Evolutionary conservation across 495 filamentous ascomycete genomes (phyloP), one percentile per base, ranked within the genome.

Genomic region (Lasiosphaeria ovina): DNA sequence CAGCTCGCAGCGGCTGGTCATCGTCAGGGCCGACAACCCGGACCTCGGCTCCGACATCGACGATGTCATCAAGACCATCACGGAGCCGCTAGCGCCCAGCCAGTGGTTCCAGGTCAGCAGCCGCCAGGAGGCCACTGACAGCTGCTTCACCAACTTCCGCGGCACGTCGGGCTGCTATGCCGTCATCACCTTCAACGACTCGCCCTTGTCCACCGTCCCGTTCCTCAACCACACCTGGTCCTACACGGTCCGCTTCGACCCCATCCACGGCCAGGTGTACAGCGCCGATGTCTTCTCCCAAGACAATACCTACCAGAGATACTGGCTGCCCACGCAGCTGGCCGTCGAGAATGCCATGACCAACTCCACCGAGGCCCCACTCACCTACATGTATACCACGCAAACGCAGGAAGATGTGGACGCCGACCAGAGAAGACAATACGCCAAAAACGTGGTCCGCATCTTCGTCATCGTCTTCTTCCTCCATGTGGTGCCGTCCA

Each of bases 311-410:
- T 14, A 59, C 6, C 61, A 67, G 36, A 8, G 48, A 4, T 63
- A 59, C 52, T 59, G 60, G 34, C 8, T 59, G 36, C 65, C 65
- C 0, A 51, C 60, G 3, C 58, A 63, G 61, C 24, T 63, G 51
- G 65, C 65, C 4, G 47, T 67, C 32, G 61, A 67, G 31, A 67
- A 67, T 47, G 65, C 65, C 48, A 67, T 67, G 14, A 63, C 65
- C 4, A 49, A 59, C 38, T 58, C 36, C 10, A 61, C 53, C 10
- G 61, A 61, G 36, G 36, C 55, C 10, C 60, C 57, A 5, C 16
- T 38, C 1, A 55, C 51, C 14, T 61, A 49, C 35, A 33, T 42
- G 35, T 66, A 32, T 17, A 66, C 35, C 40, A 16, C 2, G 0
- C 4, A 6, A 1, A 14, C 14, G 3, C 65, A 63, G 45, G 35